Percentiles rank a stretch among this genome's conserved stretches.
These are phyloP conservation scores for Pleurotus pulmonarius DNA, from an alignment of 768 basidiomycete species.

Conservation along the genomic window DNA sequence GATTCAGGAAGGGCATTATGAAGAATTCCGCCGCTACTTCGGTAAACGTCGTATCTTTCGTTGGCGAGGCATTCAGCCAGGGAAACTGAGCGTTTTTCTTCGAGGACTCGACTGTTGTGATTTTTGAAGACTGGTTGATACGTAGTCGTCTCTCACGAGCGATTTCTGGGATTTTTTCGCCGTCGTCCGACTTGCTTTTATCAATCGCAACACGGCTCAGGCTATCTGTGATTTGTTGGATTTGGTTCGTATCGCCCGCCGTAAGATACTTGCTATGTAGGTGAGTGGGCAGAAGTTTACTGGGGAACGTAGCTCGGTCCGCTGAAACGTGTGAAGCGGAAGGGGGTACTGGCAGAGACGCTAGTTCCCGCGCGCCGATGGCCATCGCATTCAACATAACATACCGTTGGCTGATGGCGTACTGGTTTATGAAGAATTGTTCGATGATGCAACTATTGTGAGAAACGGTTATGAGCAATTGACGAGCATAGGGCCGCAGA, in stretches of 20 bases:
- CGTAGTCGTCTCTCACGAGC: constrained; percentile 74
- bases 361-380: constrained; percentile 81
- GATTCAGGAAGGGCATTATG: constrained; percentile 83
- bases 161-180: constrained; percentile 55
- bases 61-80: constrained; percentile 4
- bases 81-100: constrained; percentile 1
- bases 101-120: constrained; percentile 38
- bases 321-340: constrained; percentile 18
- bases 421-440: constrained; percentile 92
- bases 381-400: constrained; percentile 85
- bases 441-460: constrained; percentile 70
- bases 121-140: constrained; percentile 44
- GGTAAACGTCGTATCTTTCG: constrained; percentile 43
- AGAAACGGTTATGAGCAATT: not conserved
- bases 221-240: constrained; percentile 58
- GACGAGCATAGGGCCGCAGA: not conserved
- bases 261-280: constrained; percentile 70
- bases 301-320: constrained; percentile 62
- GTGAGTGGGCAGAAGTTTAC: constrained; percentile 68
- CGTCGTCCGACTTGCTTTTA: constrained; percentile 49
- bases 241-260: constrained; percentile 28
- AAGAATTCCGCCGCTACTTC: constrained; percentile 85
- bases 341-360: constrained; percentile 37
- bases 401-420: constrained; percentile 82
- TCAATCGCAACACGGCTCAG: constrained; percentile 65